Evolutionary conservation across 768 basidiomycete genomes (phyloP), one percentile per base, ranked within the genome.

Genomic region (Tricholomella constricta): DNA sequence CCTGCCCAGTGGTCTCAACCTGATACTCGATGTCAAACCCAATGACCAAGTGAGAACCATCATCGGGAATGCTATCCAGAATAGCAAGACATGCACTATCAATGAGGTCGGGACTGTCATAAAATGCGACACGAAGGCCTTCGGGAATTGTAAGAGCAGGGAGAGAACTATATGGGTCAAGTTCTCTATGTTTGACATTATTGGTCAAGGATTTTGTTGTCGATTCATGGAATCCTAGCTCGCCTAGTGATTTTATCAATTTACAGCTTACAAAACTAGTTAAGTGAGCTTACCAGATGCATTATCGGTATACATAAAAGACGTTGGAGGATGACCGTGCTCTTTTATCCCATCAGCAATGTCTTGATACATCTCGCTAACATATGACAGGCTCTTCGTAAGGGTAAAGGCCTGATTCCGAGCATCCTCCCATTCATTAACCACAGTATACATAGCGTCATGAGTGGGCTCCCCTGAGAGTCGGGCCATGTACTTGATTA

Each of bases 151-250:
- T 26, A 6, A 51, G n/a, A 17, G 29, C 2, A 10, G 50, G 26
- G 8, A 52, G 27, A 10, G 26, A 26, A 0, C 1, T 4, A 32
- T 40, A 52, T 3, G 27, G 51, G 45, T 52, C 51, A 7, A 20
- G 26, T 17, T 52, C 44, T 7, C 1, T 22, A 8, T 52, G 44
- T 2, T 45, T 42, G 0, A 52, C 44, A 45, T 52, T 32, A 32
- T 26, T 2, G 1, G 44, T 11, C 27, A 52, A 44, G 3, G 44
- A 19, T 6, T 11, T 10, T 1, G 44, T 52, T 9, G 51, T 52
- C 2, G 51, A 52, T 7, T 52, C 44, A 52, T 52, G 44, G 27
- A 52, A 52, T n/a, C 22, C 51, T 10, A 40, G 44, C 32, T 52
- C 51, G 12, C 17, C 44, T 52, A 45, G 0, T 6, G 11, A 6